Base-by-base conservation (phyloP, 2,329 filamentous ascomycete genomes). In the Talaromyces sp. region DNA sequence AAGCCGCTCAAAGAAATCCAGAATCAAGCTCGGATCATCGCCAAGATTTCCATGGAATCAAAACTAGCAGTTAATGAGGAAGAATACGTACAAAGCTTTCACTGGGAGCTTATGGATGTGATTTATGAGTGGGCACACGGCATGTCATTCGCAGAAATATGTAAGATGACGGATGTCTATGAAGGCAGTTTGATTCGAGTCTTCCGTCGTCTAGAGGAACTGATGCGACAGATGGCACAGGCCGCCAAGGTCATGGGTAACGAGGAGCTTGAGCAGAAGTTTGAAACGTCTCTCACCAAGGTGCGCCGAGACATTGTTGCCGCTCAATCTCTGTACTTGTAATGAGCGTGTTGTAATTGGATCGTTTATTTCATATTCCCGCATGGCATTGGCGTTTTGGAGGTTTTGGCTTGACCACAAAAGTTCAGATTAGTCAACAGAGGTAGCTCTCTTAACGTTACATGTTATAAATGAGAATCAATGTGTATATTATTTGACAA, bases 161-260 rank as follows among this genome's bases (percentile, higher is more conserved):
- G 95, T 81, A 96, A 96, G 92, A 97, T 99, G 93, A 98, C 95
- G 33, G 94, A 97, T 72, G 92, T 94, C 33, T 99, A 97, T 78
- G 95, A 99, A 81, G 95, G 95, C 66, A 97, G 92, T 65, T 82
- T 99, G 67, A 98, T 99, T 72, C 92, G 95, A 58, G 88, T 97
- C 45, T 99, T 99, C 87, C 90, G 95, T 63, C 91, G 95, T 22
- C 84, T 99, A 37, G 95, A 99, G 79, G 95, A 99, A 80, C 84
- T 97, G 65, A 83, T 99, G 41, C 87, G 95, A 70, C 95, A 99
- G 78, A 96, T 98, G 86, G 94, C 90, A 16, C 91, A 98, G 80
- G 95, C 94, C 27, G 87, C 91, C 69, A 98, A 97, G 81, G 94
- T 97, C 68, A 99, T 99, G 95, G 95, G 95, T 72, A 97, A 91